Evolutionary conservation across 139 green algal genomes (phyloP), one percentile per base, ranked within the genome.

Genomic region (Chlorella sorokiniana): DNA sequence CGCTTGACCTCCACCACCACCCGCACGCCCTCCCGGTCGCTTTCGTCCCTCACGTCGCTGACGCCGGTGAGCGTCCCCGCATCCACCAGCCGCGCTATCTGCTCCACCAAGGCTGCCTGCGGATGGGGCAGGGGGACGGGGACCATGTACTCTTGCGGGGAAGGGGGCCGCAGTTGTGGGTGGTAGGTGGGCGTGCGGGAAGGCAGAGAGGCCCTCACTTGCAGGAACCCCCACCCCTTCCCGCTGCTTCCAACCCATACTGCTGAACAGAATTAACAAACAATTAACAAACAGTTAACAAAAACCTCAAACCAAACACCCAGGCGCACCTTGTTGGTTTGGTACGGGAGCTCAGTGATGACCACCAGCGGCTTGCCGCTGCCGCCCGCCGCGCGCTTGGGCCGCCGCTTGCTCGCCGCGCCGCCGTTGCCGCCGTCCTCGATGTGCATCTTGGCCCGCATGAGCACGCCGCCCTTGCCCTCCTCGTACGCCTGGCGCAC

Each of bases 21-120:
- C 0, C 96, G 88, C 82, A 98, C 91, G 59, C 96, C 96, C 29
- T 87, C 72, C 0, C 96, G 89, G 84, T 99, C 96, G 52, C 89
- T 96, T 89, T 99, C 96, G 83, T 99, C 96, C 11, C 96, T 86
- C 25, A 99, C 88, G 74, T 98, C 96, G 31, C 88, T 87, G 45
- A 98, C 89, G 70, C 95, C 94, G 42, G 90, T 89, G 4, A 96
- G 81, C 37, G 61, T 81, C 9, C 87, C 79, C 8, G 45, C 80
- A 42, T 99, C 94, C 14, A 96, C 96, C 62, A 99, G 85, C 44
- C 91, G 70, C 4, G 96, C 96, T 29, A 99, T 94, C 40, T 89
- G 79, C 79, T 79, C 79, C 6, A 96, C 91, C 41, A 98, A 82
- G 1, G 88, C 74, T 48, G 95, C 85, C 90, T 94, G 86, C 54